These are phyloP conservation scores for Puccinellia tenuiflora DNA, from an alignment of 176 grass and related monocot species.

Conservation along the genomic window DNA sequence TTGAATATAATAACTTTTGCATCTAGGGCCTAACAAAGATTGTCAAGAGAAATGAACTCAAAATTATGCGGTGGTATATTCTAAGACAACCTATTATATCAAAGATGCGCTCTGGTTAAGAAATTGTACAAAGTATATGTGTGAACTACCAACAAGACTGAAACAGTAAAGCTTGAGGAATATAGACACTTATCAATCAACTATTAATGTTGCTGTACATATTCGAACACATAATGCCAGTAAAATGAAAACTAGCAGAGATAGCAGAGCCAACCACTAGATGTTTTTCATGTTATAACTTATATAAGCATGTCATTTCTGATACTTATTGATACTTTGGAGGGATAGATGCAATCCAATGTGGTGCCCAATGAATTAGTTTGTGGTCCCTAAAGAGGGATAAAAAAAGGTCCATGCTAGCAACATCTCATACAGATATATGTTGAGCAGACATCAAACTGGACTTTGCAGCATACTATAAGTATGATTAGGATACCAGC, in stretches of 20 bases:
- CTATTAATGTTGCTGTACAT: background rate
- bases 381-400: background rate
- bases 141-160: background rate
- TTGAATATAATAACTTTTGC: slow-evolving; percentile 99
- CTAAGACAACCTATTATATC: background rate
- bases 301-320: slow-evolving; percentile 6
- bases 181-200: background rate
- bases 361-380: slow-evolving; percentile 15
- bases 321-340: background rate
- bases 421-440: background rate
- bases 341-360: background rate
- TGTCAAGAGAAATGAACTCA: slow-evolving; percentile 3
- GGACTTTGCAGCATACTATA: background rate
- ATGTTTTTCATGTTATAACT: background rate
- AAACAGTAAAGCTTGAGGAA: background rate
- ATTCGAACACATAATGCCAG: background rate
- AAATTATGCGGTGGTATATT: background rate
- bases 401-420: background rate
- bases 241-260: background rate
- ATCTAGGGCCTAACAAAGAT: slow-evolving; percentile 65
- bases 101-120: background rate
- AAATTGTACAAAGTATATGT: background rate
- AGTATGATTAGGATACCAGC: background rate
- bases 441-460: slow-evolving; percentile 4
- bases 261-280: background rate